These are phyloP conservation scores for Cylindrotheca closterium DNA, from an alignment of 108 stramenopile species.

Conservation along the genomic window DNA sequence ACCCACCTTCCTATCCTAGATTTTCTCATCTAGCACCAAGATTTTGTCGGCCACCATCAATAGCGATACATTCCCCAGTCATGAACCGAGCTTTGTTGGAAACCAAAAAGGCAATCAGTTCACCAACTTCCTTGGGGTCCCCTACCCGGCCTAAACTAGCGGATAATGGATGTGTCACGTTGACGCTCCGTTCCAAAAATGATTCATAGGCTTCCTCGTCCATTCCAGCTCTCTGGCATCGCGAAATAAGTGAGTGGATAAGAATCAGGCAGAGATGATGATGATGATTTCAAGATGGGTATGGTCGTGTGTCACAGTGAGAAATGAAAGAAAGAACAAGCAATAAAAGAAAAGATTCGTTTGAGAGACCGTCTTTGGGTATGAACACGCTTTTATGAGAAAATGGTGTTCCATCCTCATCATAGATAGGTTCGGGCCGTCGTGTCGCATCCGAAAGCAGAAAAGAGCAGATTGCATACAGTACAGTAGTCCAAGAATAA, in stretches of 20 bases:
- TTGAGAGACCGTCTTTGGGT: no score
- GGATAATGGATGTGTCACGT: slow-evolving; percentile 59
- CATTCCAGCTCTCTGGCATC: slow-evolving; percentile 25
- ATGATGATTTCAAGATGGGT: not conserved
- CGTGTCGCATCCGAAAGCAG: not conserved
- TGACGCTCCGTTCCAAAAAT: slow-evolving; percentile 51
- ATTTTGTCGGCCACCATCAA: slow-evolving; percentile 64
- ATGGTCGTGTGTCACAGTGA: no score
- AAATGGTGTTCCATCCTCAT: no score
- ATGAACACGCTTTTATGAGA: no score
- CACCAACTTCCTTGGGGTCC: slow-evolving; percentile 52
- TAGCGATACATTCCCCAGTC: slow-evolving; percentile 65
- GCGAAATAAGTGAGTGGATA: not conserved
- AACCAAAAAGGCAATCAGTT: slow-evolving; percentile 59
- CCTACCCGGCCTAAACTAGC: slow-evolving; percentile 47
- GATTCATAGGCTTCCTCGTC: slow-evolving; percentile 49
- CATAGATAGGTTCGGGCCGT: not conserved
- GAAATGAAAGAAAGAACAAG: no score
- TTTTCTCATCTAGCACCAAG: slow-evolving; percentile 49
- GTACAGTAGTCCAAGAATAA: not conserved
- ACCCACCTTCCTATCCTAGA: no score
- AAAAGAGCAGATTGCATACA: no score
- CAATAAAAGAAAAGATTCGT: no score
- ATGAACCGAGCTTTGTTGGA: slow-evolving; percentile 52
- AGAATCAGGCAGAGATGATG: not conserved